These are phyloP conservation scores for Suillus subalutaceus DNA, from an alignment of 768 basidiomycete genomes.

Conservation along the genomic window DNA sequence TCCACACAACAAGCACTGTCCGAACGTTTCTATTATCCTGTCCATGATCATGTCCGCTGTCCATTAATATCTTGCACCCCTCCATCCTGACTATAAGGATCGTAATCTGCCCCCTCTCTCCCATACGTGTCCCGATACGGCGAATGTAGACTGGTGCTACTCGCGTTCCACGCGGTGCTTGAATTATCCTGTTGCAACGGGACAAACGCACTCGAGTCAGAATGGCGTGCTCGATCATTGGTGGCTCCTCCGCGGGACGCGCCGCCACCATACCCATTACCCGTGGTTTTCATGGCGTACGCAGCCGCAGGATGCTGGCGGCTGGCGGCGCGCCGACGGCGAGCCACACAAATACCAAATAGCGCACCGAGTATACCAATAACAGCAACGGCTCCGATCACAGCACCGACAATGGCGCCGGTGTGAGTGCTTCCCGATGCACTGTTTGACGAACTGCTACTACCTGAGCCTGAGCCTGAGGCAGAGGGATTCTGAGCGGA, in stretches of 20 bases:
- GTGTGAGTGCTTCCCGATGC: slow-evolving; percentile 26
- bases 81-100: slow-evolving; percentile 13
- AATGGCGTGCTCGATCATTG: slow-evolving; percentile 39
- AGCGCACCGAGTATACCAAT: slow-evolving; percentile 34
- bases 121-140: slow-evolving; percentile 38
- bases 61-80: background rate
- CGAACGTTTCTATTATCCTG: background rate
- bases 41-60: slow-evolving; percentile 4
- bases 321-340: slow-evolving; percentile 50
- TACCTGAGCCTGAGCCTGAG: slow-evolving; percentile 32
- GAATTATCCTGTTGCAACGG: slow-evolving; percentile 68
- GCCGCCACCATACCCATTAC: slow-evolving; percentile 15
- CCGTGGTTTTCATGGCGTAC: slow-evolving; percentile 43
- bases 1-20: slow-evolving; percentile 1
- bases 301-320: slow-evolving; percentile 32
- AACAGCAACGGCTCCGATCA: slow-evolving; percentile 33
- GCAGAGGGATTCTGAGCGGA: slow-evolving; percentile 48
- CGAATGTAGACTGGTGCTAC: slow-evolving; percentile 47
- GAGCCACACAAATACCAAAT: slow-evolving; percentile 50
- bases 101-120: slow-evolving; percentile 11
- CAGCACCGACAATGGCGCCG: slow-evolving; percentile 29
- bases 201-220: slow-evolving; percentile 71
- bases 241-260: slow-evolving; percentile 25
- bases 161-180: slow-evolving; percentile 62
- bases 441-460: slow-evolving; percentile 11